Evolutionary conservation across 139 green algal species (phyloP).

Genomic region (Pseudopediastrum boryanum): DNA sequence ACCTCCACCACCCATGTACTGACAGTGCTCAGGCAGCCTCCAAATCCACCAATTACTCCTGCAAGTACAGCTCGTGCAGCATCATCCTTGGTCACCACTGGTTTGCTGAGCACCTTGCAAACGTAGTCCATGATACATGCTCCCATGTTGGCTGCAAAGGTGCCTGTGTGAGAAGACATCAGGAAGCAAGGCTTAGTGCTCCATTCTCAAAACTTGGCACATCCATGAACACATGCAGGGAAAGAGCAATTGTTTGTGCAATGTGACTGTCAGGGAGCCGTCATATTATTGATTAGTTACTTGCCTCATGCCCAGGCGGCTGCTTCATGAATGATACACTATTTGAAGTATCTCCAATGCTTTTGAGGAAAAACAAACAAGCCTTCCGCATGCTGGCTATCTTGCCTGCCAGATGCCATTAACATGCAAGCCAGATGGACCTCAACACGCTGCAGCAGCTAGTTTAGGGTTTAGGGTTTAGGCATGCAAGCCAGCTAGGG

Average conservation of each 20-base stretch:
- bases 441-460: too few relatives aligned
- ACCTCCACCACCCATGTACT: constrained; percentile 86
- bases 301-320: not conserved
- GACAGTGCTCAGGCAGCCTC: constrained; percentile 79
- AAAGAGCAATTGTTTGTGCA: too few relatives aligned
- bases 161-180: constrained; percentile 58
- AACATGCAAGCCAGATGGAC: too few relatives aligned
- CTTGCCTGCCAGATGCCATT: too few relatives aligned
- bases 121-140: constrained; percentile 60
- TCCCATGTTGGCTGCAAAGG: constrained; percentile 75
- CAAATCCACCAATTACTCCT: constrained; percentile 61
- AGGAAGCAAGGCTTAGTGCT: too few relatives aligned
- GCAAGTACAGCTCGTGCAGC: constrained; percentile 16
- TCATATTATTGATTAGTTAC: not conserved
- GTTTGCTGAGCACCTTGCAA: constrained; percentile 33
- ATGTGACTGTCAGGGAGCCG: not conserved
- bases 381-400: too few relatives aligned
- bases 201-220: too few relatives aligned
- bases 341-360: too few relatives aligned
- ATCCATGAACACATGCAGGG: too few relatives aligned
- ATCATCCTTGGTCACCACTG: not conserved
- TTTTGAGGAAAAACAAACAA: too few relatives aligned
- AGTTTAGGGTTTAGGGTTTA: too few relatives aligned
- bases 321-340: not conserved
- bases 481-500: too few relatives aligned